Evolutionary conservation across 768 basidiomycete species (phyloP).

Genomic region (Boletus sp.): DNA sequence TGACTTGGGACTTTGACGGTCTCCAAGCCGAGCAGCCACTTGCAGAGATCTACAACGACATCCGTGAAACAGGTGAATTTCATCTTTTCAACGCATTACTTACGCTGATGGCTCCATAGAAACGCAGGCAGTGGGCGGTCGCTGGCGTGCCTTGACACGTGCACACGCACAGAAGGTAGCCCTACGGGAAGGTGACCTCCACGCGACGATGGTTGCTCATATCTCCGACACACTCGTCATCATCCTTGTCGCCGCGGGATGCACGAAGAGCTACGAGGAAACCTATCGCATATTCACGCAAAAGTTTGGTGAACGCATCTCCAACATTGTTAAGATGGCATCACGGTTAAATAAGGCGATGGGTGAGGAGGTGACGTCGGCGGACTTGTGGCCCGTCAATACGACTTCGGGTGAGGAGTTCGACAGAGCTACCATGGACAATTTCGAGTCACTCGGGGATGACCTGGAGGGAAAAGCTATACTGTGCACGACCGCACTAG

Average conservation of each 20-base stretch:
- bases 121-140: slow-evolving; percentile 49
- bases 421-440: slow-evolving; percentile 43
- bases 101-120: slow-evolving; percentile 31
- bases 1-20: slow-evolving; percentile 34
- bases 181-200: slow-evolving; percentile 31
- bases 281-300: slow-evolving; percentile 30
- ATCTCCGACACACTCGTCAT: slow-evolving; percentile 43
- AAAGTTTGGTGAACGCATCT: slow-evolving; percentile 34
- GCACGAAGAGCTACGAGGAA: slow-evolving; percentile 32
- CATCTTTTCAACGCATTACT: not conserved
- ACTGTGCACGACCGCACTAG: slow-evolving; percentile 57
- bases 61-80: slow-evolving; percentile 42
- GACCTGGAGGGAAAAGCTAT: slow-evolving; percentile 27
- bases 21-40: slow-evolving; percentile 29
- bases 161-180: slow-evolving; percentile 37
- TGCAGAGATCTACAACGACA: slow-evolving; percentile 35
- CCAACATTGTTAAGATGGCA: slow-evolving; percentile 34
- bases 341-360: slow-evolving; percentile 42
- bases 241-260: slow-evolving; percentile 41
- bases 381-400: slow-evolving; percentile 52
- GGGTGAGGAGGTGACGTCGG: slow-evolving; percentile 55
- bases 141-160: slow-evolving; percentile 55
- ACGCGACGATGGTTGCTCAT: slow-evolving; percentile 41
- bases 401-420: slow-evolving; percentile 42
- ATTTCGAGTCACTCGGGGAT: slow-evolving; percentile 31